Evolutionary conservation across 345 rosid genomes (phyloP).

Genomic region (Moricandia arvensis): DNA sequence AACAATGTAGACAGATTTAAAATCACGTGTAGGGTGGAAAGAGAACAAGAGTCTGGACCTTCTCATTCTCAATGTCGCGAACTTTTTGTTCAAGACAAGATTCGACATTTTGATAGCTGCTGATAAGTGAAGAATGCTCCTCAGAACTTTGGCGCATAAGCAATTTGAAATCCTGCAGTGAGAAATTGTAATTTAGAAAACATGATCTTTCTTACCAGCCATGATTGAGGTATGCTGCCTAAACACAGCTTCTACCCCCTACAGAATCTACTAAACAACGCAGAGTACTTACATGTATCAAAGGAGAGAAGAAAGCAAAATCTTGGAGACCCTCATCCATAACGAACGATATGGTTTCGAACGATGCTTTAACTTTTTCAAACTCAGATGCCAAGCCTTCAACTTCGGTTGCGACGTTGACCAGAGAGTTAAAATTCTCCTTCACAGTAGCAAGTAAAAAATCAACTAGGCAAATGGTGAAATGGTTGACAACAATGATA

Average conservation of each 20-base stretch:
- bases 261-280: constrained; percentile 1
- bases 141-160: constrained; percentile 44
- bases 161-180: constrained; percentile 62
- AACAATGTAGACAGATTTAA: not conserved
- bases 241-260: constrained; percentile 1
- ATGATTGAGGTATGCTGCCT: constrained; percentile 3
- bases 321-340: constrained; percentile 62
- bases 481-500: constrained; percentile 8
- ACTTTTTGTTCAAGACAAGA: constrained; percentile 46
- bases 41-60: constrained; percentile 44
- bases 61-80: constrained; percentile 57
- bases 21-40: not conserved
- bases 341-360: constrained; percentile 46
- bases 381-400: constrained; percentile 55
- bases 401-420: constrained; percentile 52
- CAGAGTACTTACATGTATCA: constrained; percentile 57
- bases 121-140: constrained; percentile 47
- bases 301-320: constrained; percentile 42
- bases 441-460: constrained; percentile 31
- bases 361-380: constrained; percentile 44
- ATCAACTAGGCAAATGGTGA: constrained; percentile 3
- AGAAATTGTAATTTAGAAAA: constrained; percentile 11
- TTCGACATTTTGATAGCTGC: constrained; percentile 44
- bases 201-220: not conserved
- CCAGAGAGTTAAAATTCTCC: constrained; percentile 39